Evolutionary conservation across 2,329 filamentous ascomycete genomes (phyloP).

Genomic region (Aureobasidium sp.): DNA sequence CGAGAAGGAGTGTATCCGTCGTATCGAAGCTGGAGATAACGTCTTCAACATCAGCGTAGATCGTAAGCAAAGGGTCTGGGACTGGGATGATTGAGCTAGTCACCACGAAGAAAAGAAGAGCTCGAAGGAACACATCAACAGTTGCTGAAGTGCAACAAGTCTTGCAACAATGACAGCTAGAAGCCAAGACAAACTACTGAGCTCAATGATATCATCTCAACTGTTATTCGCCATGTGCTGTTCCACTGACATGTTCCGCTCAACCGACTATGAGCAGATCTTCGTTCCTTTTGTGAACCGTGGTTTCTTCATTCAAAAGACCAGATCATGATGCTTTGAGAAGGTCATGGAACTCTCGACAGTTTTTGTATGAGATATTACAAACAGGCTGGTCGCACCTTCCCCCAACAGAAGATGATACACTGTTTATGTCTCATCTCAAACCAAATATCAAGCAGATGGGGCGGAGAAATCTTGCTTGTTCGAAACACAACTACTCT

Average conservation of each 20-base stretch:
- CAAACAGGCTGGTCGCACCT: not conserved
- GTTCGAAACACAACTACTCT: not conserved
- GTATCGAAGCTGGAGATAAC: not conserved
- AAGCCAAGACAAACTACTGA: no score
- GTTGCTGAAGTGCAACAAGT: no score
- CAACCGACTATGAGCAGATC: not conserved
- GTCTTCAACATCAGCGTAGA: not conserved
- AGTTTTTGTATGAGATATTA: not conserved
- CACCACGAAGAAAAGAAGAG: not conserved
- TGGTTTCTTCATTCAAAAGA: not conserved
- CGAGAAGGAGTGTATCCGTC: not conserved
- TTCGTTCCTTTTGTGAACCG: not conserved
- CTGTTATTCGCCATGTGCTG: not conserved
- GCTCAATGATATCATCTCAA: not conserved
- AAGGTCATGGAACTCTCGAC: not conserved
- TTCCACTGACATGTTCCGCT: not conserved
- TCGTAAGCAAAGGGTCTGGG: not conserved
- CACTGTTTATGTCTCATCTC: not conserved
- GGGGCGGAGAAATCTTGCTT: not conserved
- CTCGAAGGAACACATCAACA: not conserved
- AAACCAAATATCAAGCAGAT: not conserved
- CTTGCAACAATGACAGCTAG: not conserved
- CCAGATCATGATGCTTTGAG: not conserved
- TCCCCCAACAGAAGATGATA: not conserved
- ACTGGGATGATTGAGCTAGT: not conserved